These are phyloP conservation scores for Saccharomycopsis fodiens DNA, from an alignment of 805 yeast species.

Conservation along the genomic window DNA sequence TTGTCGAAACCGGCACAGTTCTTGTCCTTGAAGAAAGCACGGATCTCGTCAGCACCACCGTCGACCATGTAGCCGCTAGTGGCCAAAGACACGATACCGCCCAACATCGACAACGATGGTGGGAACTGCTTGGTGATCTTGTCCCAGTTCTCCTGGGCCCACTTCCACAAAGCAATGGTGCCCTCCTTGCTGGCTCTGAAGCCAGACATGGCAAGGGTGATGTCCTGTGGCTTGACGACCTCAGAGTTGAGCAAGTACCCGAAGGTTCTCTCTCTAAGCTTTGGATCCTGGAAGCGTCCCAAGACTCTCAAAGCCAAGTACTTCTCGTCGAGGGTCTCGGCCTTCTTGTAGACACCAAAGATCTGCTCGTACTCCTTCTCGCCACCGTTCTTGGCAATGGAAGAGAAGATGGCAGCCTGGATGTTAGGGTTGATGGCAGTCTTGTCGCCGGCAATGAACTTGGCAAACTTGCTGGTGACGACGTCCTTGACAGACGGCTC, in stretches of 20 bases:
- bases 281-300: slow-evolving; percentile 52
- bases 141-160: slow-evolving; percentile 73
- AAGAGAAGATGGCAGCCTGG: slow-evolving; percentile 53
- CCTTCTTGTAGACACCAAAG: slow-evolving; percentile 50
- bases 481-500: slow-evolving; percentile 40
- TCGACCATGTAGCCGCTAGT: slow-evolving; percentile 54
- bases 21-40: slow-evolving; percentile 42
- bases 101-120: slow-evolving; percentile 73
- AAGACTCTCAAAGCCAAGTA: slow-evolving; percentile 60
- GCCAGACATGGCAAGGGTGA: slow-evolving; percentile 71
- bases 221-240: slow-evolving; percentile 58
- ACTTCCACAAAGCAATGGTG: slow-evolving; percentile 60
- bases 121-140: slow-evolving; percentile 60
- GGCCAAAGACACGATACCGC: slow-evolving; percentile 58
- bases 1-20: slow-evolving; percentile 59
- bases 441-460: slow-evolving; percentile 53
- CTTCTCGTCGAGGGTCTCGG: slow-evolving; percentile 59
- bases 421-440: slow-evolving; percentile 69
- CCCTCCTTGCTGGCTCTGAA: slow-evolving; percentile 58
- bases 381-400: slow-evolving; percentile 63
- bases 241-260: slow-evolving; percentile 50
- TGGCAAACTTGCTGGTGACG: slow-evolving; percentile 42
- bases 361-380: slow-evolving; percentile 55
- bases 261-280: slow-evolving; percentile 48
- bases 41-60: slow-evolving; percentile 44